Evolutionary conservation across 2,329 filamentous ascomycete species (phyloP).

Genomic region (Colletotrichum sp.): DNA sequence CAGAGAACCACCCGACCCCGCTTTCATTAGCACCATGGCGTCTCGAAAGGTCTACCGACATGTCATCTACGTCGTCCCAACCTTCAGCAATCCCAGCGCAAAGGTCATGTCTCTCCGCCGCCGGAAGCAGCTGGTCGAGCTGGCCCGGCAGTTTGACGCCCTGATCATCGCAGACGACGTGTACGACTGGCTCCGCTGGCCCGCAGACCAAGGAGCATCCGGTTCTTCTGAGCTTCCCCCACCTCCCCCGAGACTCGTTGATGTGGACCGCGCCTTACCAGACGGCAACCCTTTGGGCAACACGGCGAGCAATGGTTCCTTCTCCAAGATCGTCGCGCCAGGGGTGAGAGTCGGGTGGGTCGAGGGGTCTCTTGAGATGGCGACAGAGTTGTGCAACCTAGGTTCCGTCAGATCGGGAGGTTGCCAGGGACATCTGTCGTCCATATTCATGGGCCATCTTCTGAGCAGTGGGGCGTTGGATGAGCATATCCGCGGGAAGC

Average conservation of each 20-base stretch:
- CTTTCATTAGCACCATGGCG: background rate
- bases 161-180: background rate
- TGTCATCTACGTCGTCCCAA: slow-evolving; percentile 86
- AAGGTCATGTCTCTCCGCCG: slow-evolving; percentile 77
- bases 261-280: background rate
- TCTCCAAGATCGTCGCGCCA: slow-evolving; percentile 84
- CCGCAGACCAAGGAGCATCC: background rate
- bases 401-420: slow-evolving; percentile 50
- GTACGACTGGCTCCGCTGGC: background rate
- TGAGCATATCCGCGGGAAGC: background rate
- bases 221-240: background rate
- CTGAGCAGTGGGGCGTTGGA: background rate
- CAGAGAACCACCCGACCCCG: background rate
- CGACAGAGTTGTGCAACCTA: slow-evolving; percentile 58
- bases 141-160: slow-evolving; percentile 80
- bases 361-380: slow-evolving; percentile 67
- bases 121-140: slow-evolving; percentile 69
- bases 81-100: slow-evolving; percentile 86
- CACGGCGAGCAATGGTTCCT: slow-evolving; percentile 83
- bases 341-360: slow-evolving; percentile 86
- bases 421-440: background rate
- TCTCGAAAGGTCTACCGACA: slow-evolving; percentile 77
- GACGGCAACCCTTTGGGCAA: slow-evolving; percentile 71
- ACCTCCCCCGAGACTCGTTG: background rate
- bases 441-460: background rate